A percentile compares a stretch with the other conserved stretches of the same genome.
phyloP scores from a whole-genome alignment of 768 basidiomycete species.

The Tylopilus subfusipes region DNA sequence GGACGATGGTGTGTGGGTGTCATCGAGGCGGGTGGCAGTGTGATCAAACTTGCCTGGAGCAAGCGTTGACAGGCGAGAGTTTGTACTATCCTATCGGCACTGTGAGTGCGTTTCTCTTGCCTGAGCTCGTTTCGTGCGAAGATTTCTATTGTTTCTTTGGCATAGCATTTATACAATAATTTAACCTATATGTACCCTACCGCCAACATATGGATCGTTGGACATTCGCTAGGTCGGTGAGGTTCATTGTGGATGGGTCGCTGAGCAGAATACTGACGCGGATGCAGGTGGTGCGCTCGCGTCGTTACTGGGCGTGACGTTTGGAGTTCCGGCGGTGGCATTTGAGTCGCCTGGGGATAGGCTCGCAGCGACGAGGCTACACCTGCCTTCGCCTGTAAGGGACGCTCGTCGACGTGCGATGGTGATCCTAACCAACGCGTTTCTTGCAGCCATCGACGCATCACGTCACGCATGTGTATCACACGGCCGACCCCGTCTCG shows the following conservation, averaged over 20 bases:
- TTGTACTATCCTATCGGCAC: constrained; percentile 90
- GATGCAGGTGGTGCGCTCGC: constrained; percentile 59
- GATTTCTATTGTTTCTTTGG: neutral
- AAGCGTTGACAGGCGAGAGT: constrained; percentile 70
- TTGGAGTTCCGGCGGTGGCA: constrained; percentile 81
- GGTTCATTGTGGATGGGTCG: constrained; percentile 25
- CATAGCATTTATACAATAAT: constrained; percentile 91
- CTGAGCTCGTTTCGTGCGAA: neutral
- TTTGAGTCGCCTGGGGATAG: constrained; percentile 90
- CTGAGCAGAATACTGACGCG: constrained; percentile 21
- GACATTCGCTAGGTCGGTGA: constrained; percentile 60
- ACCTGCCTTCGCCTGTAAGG: constrained; percentile 80
- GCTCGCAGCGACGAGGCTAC: constrained; percentile 73
- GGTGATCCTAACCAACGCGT: neutral
- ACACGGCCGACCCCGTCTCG: constrained; percentile 92
- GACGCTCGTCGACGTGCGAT: neutral
- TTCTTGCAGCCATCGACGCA: constrained; percentile 58
- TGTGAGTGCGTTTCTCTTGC: constrained; percentile 43
- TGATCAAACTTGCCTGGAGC: constrained; percentile 72
- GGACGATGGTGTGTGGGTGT: constrained; percentile 93
- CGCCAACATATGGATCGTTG: constrained; percentile 84
- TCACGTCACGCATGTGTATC: constrained; percentile 87
- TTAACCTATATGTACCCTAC: constrained; percentile 88
- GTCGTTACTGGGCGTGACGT: constrained; percentile 80
- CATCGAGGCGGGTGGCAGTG: constrained; percentile 79